Percentiles rank a stretch among this genome's conserved stretches.
These are phyloP conservation scores for Takakia lepidozioides DNA, from an alignment of 225 moss, liverwort and hornwort species.

Conservation along the genomic window DNA sequence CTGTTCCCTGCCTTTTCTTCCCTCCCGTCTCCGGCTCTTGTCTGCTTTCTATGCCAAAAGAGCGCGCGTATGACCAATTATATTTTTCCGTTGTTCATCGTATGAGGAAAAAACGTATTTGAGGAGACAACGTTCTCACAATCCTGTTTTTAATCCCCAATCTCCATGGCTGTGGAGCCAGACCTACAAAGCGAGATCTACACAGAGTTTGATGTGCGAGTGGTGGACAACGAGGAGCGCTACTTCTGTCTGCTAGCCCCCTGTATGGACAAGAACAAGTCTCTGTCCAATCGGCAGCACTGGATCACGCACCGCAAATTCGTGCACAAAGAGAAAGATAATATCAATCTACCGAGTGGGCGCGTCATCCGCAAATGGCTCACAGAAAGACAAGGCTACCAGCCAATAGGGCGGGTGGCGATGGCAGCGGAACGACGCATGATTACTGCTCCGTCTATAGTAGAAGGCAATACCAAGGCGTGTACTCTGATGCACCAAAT, in stretches of 20 bases:
- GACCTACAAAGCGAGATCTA: slow-evolving; percentile 55
- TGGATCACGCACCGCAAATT: slow-evolving; percentile 67
- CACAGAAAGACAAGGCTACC: slow-evolving; percentile 50
- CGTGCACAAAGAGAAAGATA: slow-evolving; percentile 60
- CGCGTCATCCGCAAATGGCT: slow-evolving; percentile 69
- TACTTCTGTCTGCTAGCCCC: slow-evolving; percentile 61
- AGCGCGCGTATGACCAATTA: no score
- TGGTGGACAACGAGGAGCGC: slow-evolving; percentile 65
- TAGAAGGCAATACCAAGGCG: slow-evolving; percentile 35
- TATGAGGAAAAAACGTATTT: no score
- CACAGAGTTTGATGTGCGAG: slow-evolving; percentile 54
- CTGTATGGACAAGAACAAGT: slow-evolving; percentile 56
- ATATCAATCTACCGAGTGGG: slow-evolving; percentile 55
- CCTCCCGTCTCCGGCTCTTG: no score
- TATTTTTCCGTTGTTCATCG: no score
- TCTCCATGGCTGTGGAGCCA: slow-evolving; percentile 63
- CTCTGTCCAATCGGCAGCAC: slow-evolving; percentile 62
- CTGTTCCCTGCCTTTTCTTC: no score
- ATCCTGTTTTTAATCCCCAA: no score
- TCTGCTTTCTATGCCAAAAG: no score
- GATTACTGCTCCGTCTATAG: slow-evolving; percentile 35
- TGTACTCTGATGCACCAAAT: slow-evolving; percentile 49
- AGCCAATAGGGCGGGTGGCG: slow-evolving; percentile 39
- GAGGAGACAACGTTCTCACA: no score
- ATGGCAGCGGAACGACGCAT: slow-evolving; percentile 43